Base-by-base conservation (phyloP, 2,329 filamentous ascomycete species). In the Exophiala spinifera region DNA sequence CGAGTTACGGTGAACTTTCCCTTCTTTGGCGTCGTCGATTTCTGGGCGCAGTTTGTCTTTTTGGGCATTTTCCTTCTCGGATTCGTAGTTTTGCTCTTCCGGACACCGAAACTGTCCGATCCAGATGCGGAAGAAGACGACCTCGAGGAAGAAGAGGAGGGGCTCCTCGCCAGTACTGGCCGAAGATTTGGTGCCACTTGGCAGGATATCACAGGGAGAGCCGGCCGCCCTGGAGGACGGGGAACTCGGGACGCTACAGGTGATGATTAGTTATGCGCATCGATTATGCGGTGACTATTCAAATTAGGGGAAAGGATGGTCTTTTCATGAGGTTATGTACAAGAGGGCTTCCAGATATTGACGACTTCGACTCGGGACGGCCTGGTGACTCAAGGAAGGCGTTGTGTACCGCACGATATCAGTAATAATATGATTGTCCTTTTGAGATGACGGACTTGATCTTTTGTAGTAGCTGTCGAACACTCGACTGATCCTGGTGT, bases 31-130 rank as follows among this genome's bases (percentile, higher is more conserved):
- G 84, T 87, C 10, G 76, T 97, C n/a, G 82, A 89, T 63, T 99
- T 97, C 71, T 99, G 91, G 91, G 89, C 91, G 0, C 94, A 99
- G 66, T 97, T 96, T 67, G 88, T 81, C 11, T 97, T 99, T 74
- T 73, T 99, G 40, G 87, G 73, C 31, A 79, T 96, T 17, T 96
- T 95, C 71, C 70, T 96, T 8, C 73, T 96, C 51, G 85, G 95
- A 11, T 88, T 96, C 63, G 55, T 90, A 19, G 87, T 88, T 0
- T 84, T 88, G 2, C 74, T 96, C 0, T 86, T 97, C 78, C 84
- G 87, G 39, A 85, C 90, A 1, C 91, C 92, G 0, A 85, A 81
- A 66, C 72, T 96, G 33, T 84, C 92, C 64, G 78, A 92, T 52
- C 80, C 82, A 43, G 85, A 91, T 65, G 70, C 95, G 6, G 94